Conservation (phyloP, 2,329 filamentous ascomycete species). For the Capronia americana region DNA sequence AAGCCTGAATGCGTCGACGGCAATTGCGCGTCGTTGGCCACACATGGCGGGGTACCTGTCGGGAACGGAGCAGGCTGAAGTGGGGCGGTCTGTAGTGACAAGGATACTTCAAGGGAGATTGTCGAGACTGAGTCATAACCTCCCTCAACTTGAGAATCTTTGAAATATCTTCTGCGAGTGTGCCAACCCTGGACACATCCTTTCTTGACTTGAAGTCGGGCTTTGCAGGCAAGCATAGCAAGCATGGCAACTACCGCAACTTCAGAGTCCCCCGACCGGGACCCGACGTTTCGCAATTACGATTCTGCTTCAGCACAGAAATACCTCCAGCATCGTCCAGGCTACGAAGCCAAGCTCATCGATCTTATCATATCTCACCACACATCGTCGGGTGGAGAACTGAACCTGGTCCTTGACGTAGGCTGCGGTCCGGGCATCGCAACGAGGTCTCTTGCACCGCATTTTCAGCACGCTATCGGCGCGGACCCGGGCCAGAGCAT, state of each 20-base stretch:
- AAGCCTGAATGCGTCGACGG: neutral
- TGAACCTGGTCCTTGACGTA: slow-evolving; percentile 58
- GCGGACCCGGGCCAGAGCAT: slow-evolving; percentile 61
- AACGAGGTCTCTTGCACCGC: slow-evolving; percentile 52
- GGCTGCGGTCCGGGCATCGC: slow-evolving; percentile 65
- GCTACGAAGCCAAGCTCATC: slow-evolving; percentile 58
- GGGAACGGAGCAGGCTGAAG: neutral
- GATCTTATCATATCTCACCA: slow-evolving; percentile 57
- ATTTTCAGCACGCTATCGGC: slow-evolving; percentile 57
- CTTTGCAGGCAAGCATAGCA: neutral
- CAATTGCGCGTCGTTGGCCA: neutral
- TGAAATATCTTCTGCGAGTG: neutral
- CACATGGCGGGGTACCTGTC: neutral
- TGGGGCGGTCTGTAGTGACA: too few relatives aligned
- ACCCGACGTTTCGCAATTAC: slow-evolving; percentile 57
- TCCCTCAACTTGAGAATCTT: neutral
- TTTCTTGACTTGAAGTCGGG: neutral
- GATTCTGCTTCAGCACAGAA: slow-evolving; percentile 51
- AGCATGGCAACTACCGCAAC: slow-evolving; percentile 18
- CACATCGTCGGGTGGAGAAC: slow-evolving; percentile 51
- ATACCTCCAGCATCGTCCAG: slow-evolving; percentile 53
- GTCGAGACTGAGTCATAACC: neutral
- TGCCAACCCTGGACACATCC: neutral
- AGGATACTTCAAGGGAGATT: neutral
- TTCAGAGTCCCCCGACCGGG: slow-evolving; percentile 29